Evolutionary conservation across 2,329 filamentous ascomycete species (phyloP).

Genomic region (Sodiomyces alkalinus): DNA sequence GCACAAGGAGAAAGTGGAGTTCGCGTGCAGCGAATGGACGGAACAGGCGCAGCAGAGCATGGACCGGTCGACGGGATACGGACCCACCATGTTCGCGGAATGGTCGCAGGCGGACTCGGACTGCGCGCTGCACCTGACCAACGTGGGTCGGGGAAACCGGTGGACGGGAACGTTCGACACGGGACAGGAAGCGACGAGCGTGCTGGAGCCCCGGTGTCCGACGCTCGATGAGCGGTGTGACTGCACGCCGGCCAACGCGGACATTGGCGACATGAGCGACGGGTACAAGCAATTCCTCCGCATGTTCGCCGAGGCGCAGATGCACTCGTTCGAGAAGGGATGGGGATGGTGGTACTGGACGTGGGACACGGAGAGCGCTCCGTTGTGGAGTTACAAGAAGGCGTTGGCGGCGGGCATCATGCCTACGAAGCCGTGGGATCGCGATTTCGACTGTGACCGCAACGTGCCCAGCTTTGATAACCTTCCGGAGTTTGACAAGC

Average conservation of each 20-base stretch:
- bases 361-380: conserved; percentile 75
- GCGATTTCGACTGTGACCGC: conserved; percentile 51
- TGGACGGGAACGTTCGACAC: conserved; percentile 81
- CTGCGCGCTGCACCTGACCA: conserved; percentile 75
- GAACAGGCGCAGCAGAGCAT: conserved; percentile 59
- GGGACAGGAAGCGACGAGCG: conserved; percentile 42
- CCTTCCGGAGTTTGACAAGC: conserved; percentile 37
- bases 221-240: conserved; percentile 48
- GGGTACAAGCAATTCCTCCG: conserved; percentile 74
- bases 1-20: conserved; percentile 71
- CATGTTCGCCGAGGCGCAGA: conserved; percentile 91
- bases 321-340: conserved; percentile 81
- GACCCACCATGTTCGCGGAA: conserved; percentile 87
- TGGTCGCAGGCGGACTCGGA: conserved; percentile 98
- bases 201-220: conserved; percentile 63
- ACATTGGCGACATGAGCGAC: conserved; percentile 48
- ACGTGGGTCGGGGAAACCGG: conserved; percentile 73
- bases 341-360: conserved; percentile 99
- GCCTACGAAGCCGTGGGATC: conserved; percentile 57
- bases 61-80: conserved; percentile 65
- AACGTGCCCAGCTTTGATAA: conserved; percentile 38
- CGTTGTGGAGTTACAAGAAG: conserved; percentile 85
- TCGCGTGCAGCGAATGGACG: conserved; percentile 80
- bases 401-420: conserved; percentile 66
- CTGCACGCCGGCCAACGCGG: conserved; percentile 63